A percentile compares a stretch with the other conserved stretches of the same genome.
These are phyloP conservation scores for Imleria badia DNA, from an alignment of 768 basidiomycete species.

Conservation along the genomic window DNA sequence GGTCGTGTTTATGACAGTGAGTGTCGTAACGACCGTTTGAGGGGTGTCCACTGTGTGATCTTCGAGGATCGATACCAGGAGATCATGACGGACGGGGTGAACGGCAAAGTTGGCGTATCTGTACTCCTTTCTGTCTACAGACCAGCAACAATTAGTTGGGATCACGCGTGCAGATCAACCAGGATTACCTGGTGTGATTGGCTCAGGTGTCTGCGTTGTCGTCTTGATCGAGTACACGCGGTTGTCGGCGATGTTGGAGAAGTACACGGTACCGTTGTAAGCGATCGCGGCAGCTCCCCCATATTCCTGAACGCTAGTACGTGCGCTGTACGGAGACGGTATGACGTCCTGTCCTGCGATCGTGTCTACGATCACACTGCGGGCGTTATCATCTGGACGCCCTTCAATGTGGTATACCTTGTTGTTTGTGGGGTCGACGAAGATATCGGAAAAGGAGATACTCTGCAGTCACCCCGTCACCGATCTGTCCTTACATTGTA, in stretches of 20 bases:
- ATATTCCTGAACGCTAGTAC: slow-evolving; percentile 66
- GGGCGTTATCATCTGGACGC: slow-evolving; percentile 54
- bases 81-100: slow-evolving; percentile 50
- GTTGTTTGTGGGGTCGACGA: slow-evolving; percentile 51
- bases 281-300: slow-evolving; percentile 65
- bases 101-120: slow-evolving; percentile 66
- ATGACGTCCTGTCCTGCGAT: slow-evolving; percentile 48
- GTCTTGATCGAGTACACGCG: slow-evolving; percentile 46
- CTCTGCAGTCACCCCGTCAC: slow-evolving; percentile 22
- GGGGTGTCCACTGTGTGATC: slow-evolving; percentile 57
- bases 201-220: slow-evolving; percentile 32
- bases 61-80: slow-evolving; percentile 65
- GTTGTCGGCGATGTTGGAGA: slow-evolving; percentile 55
- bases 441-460: slow-evolving; percentile 38
- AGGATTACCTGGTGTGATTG: slow-evolving; percentile 62
- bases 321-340: slow-evolving; percentile 52
- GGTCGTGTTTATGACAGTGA: slow-evolving; percentile 54
- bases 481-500: background rate
- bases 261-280: slow-evolving; percentile 50
- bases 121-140: slow-evolving; percentile 30
- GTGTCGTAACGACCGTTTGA: slow-evolving; percentile 44
- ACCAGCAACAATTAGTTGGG: background rate
- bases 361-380: slow-evolving; percentile 58
- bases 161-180: background rate
- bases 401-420: slow-evolving; percentile 57